Evolutionary conservation across 306 rosid species (phyloP).

Genomic region (Fragaria ananassa): DNA sequence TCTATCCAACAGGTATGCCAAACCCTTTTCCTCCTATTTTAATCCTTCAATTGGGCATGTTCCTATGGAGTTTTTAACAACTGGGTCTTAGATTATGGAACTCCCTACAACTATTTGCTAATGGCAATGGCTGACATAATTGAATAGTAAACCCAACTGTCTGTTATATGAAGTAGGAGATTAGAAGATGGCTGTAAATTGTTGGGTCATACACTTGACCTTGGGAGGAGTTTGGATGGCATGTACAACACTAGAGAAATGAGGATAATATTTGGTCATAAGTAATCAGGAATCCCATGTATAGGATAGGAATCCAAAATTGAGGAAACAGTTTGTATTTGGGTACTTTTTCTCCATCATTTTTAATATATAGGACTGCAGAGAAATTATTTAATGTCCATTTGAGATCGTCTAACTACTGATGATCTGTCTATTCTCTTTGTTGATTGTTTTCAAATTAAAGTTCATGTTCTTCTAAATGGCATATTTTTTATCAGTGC

Average conservation of each 20-base stretch:
- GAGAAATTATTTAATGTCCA: not conserved
- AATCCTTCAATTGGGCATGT: not conserved
- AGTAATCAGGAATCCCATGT: not conserved
- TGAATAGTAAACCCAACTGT: slow-evolving; percentile 5
- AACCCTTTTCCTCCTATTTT: slow-evolving; percentile 4
- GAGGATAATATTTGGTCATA: not conserved
- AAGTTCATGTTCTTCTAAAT: not conserved
- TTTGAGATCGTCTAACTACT: not conserved
- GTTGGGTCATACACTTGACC: not conserved
- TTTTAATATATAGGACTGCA: not conserved
- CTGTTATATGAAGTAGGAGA: not conserved
- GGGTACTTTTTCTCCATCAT: not conserved
- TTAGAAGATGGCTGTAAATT: not conserved
- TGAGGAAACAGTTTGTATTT: not conserved
- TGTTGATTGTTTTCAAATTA: not conserved
- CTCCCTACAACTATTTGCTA: not conserved
- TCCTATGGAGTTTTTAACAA: not conserved
- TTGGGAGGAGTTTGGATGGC: not conserved
- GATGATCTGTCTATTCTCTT: not conserved
- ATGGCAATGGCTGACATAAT: slow-evolving; percentile 3
- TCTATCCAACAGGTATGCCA: slow-evolving; percentile 49
- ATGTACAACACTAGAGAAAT: not conserved
- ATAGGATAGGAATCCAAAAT: too few relatives aligned
- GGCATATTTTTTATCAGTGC: not conserved
- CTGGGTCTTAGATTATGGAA: slow-evolving; percentile 8